Evolutionary conservation across 2,329 filamentous ascomycete genomes (phyloP).

Genomic region (Sordariomycetes sp.): DNA sequence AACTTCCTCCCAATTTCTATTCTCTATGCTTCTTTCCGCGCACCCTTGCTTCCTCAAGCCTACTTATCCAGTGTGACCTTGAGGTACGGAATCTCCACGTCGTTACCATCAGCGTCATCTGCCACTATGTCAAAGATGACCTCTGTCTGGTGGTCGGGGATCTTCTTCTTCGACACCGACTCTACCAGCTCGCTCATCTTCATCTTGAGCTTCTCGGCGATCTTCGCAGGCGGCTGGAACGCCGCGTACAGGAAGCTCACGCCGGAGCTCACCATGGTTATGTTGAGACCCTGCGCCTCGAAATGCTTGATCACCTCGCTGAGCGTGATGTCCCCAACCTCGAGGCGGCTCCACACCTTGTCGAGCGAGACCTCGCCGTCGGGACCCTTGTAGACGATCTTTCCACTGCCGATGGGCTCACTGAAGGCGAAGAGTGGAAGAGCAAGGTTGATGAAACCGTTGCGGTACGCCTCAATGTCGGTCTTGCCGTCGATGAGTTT

Average conservation of each 20-base stretch:
- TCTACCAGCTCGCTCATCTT: conserved; percentile 86
- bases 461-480: conserved; percentile 99
- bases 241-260: conserved; percentile 89
- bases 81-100: conserved; percentile 95
- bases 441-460: conserved; percentile 93
- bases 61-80: conserved; percentile 59
- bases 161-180: conserved; percentile 80
- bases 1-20: not conserved
- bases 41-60: not conserved
- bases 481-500: conserved; percentile 94
- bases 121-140: conserved; percentile 94
- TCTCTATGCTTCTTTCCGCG: conserved; percentile 10
- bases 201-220: conserved; percentile 71
- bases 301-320: conserved; percentile 77
- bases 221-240: conserved; percentile 72
- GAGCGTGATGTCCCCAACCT: conserved; percentile 77
- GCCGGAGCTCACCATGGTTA: conserved; percentile 94
- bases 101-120: conserved; percentile 79
- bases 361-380: conserved; percentile 75
- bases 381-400: conserved; percentile 77
- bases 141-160: conserved; percentile 86
- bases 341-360: conserved; percentile 97
- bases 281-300: conserved; percentile 64
- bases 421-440: conserved; percentile 98
- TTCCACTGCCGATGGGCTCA: conserved; percentile 88